A percentile compares a stretch with the other conserved stretches of the same genome.
These are phyloP conservation scores for Metschnikowia cerradonensis DNA, from an alignment of 805 yeast genomes.

Conservation along the genomic window DNA sequence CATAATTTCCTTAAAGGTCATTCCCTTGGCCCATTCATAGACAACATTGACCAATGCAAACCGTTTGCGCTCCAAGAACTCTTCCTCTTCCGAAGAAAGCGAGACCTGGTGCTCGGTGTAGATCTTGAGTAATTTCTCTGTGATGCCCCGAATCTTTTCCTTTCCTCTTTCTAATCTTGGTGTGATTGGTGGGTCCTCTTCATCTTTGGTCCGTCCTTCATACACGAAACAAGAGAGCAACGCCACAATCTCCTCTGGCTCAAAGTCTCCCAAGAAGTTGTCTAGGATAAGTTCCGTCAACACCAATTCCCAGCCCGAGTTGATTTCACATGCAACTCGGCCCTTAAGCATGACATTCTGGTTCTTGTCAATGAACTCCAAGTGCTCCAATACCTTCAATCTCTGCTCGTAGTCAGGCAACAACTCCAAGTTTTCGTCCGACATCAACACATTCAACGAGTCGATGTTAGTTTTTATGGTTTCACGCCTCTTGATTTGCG, in stretches of 20 bases:
- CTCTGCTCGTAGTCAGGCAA: constrained; percentile 94
- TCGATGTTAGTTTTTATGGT: constrained; percentile 48
- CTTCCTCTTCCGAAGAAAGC: constrained; percentile 78
- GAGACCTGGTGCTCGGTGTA: constrained; percentile 67
- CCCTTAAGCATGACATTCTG: constrained; percentile 85
- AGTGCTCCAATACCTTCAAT: constrained; percentile 65
- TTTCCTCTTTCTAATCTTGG: constrained; percentile 76
- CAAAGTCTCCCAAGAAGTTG: constrained; percentile 87
- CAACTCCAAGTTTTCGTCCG: constrained; percentile 84
- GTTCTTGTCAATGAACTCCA: constrained; percentile 74
- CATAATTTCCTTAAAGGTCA: constrained; percentile 87
- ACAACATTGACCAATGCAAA: constrained; percentile 91
- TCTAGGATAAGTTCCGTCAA: constrained; percentile 86
- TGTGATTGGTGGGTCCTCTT: constrained; percentile 61
- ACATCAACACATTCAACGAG: constrained; percentile 55
- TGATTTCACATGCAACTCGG: constrained; percentile 88
- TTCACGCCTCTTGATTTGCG: constrained; percentile 44
- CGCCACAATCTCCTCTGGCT: constrained; percentile 96
- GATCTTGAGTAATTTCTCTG: constrained; percentile 55
- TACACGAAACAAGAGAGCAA: constrained; percentile 86
- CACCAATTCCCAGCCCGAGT: constrained; percentile 86
- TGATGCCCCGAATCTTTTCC: constrained; percentile 64
- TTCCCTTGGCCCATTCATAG: constrained; percentile 97
- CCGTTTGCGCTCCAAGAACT: constrained; percentile 75
- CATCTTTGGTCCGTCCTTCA: constrained; percentile 70